Evolutionary conservation across 1,139 yeast species (phyloP).

Genomic region (Martiniozyma asiatica): DNA sequence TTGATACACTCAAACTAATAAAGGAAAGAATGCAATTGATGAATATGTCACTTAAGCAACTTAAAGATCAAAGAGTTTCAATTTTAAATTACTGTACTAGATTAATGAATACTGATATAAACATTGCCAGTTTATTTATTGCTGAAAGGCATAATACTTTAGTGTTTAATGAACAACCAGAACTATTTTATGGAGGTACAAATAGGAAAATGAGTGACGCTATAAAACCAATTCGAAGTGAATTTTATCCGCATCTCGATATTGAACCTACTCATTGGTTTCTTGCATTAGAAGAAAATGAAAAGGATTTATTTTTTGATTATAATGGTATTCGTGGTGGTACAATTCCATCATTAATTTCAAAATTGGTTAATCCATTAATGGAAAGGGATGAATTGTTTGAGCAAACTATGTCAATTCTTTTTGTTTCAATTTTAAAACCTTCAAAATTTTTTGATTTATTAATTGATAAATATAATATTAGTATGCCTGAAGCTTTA

Average conservation of each 20-base stretch:
- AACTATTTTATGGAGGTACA: not conserved
- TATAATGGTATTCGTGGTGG: slow-evolving; percentile 81
- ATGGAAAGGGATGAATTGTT: slow-evolving; percentile 48
- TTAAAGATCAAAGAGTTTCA: slow-evolving; percentile 60
- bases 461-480: slow-evolving; percentile 54
- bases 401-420: slow-evolving; percentile 57
- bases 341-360: slow-evolving; percentile 65
- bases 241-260: too few species aligned
- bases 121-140: slow-evolving; percentile 43
- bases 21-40: slow-evolving; percentile 33
- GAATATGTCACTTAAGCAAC: slow-evolving; percentile 36
- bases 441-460: slow-evolving; percentile 52
- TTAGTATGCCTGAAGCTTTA: slow-evolving; percentile 81
- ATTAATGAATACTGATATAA: slow-evolving; percentile 63
- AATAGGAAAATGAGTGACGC: too few species aligned
- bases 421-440: slow-evolving; percentile 68
- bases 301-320: slow-evolving; percentile 60
- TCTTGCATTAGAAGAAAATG: slow-evolving; percentile 60
- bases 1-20: slow-evolving; percentile 34
- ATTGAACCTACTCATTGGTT: slow-evolving; percentile 45
- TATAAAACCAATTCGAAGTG: too few species aligned
- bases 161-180: slow-evolving; percentile 2
- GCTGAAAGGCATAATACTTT: slow-evolving; percentile 53
- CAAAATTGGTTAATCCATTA: slow-evolving; percentile 75
- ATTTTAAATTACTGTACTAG: slow-evolving; percentile 63